Conservation (phyloP, 2,329 filamentous ascomycete genomes). For the Pseudogymnoascus sp. region DNA sequence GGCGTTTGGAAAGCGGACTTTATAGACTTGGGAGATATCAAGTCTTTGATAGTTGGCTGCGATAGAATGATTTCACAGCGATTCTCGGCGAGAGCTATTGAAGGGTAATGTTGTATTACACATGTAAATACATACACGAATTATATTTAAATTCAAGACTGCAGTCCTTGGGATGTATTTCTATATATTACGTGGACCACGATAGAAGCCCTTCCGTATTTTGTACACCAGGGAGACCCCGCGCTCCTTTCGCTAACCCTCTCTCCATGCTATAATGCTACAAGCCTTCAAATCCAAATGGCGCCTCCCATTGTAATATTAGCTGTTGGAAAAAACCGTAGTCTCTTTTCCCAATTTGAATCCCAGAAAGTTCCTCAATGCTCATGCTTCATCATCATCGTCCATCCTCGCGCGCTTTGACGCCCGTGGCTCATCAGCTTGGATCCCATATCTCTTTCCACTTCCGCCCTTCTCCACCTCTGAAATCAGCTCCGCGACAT, state of each 20-base stretch:
- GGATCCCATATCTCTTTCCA: constrained; percentile 69
- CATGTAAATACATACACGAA: neutral
- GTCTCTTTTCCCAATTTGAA: neutral
- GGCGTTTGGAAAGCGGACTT: constrained; percentile 5
- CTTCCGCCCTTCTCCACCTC: constrained; percentile 57
- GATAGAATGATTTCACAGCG: neutral
- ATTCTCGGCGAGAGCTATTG: neutral
- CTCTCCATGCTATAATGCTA: constrained; percentile 4
- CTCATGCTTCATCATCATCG: constrained; percentile 50
- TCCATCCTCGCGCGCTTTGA: constrained; percentile 72
- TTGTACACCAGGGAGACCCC: neutral
- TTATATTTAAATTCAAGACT: neutral
- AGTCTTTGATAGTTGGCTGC: constrained; percentile 1
- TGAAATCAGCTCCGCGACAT: constrained; percentile 86
- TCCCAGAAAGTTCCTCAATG: neutral
- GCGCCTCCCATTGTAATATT: constrained; percentile 2
- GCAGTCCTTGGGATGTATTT: neutral
- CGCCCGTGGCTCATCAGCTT: constrained; percentile 49
- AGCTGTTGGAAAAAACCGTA: neutral
- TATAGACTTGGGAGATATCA: constrained; percentile 1
- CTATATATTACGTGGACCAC: neutral
- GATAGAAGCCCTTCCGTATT: neutral
- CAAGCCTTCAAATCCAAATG: neutral
- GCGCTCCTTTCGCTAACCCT: neutral
- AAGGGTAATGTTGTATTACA: constrained; percentile 3